A percentile compares a stretch with the other conserved stretches of the same genome.
phyloP scores from a whole-genome alignment of 164 flowering plant genomes.

The Umbellularia californica region DNA sequence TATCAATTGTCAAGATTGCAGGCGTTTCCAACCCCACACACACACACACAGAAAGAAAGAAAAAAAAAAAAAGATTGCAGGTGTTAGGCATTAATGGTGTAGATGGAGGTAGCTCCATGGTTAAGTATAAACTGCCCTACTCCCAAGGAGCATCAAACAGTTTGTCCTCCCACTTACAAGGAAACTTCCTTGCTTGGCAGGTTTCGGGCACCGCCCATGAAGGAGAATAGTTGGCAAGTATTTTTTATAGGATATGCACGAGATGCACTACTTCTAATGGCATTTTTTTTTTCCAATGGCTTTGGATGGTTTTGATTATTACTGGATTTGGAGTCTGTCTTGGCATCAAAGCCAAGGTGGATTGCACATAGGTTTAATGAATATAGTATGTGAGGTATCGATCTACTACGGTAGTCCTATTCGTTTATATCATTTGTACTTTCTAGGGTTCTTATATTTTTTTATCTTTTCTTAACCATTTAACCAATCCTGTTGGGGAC shows the following conservation, averaged over 20 bases:
- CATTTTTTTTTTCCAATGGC: background rate
- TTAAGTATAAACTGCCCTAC: no score
- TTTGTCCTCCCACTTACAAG: background rate
- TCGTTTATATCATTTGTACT: background rate
- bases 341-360: background rate
- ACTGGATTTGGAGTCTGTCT: background rate
- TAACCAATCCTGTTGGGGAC: no score
- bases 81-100: background rate
- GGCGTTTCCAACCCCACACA: no score
- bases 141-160: background rate
- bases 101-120: no score
- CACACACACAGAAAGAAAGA: no score
- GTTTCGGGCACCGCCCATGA: conserved; percentile 7
- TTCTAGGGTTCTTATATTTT: background rate
- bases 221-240: background rate
- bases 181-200: conserved; percentile 4
- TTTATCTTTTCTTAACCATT: background rate
- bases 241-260: background rate
- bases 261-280: background rate
- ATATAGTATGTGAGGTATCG: background rate
- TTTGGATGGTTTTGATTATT: background rate
- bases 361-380: background rate
- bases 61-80: no score
- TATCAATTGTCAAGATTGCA: no score
- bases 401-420: background rate